Percentiles rank a stretch among this genome's conserved stretches.
Evolutionary conservation across 192 early-diverging fungal species (phyloP).

Genomic region (Mortierella antarctica): DNA sequence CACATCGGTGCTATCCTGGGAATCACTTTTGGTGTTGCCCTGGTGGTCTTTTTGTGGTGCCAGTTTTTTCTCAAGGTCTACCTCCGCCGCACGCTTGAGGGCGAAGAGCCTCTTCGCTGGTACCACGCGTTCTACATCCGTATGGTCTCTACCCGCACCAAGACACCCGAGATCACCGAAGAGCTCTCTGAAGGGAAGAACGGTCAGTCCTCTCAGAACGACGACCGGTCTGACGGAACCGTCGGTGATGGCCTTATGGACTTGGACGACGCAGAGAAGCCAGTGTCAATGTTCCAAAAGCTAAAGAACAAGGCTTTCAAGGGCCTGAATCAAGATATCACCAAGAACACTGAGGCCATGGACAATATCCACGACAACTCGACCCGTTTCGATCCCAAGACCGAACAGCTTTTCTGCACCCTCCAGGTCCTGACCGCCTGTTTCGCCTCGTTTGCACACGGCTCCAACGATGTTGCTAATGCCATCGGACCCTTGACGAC

Average conservation of each 20-base stretch:
- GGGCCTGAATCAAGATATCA: constrained; percentile 34
- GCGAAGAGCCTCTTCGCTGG: constrained; percentile 73
- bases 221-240: too few species aligned
- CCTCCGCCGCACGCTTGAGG: constrained; percentile 69
- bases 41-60: constrained; percentile 62
- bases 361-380: constrained; percentile 71
- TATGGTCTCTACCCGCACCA: too few species aligned
- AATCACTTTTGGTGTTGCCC: constrained; percentile 71
- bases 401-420: constrained; percentile 87
- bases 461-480: constrained; percentile 90
- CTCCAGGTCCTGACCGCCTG: constrained; percentile 85
- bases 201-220: too few species aligned
- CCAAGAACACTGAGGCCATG: constrained; percentile 53
- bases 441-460: constrained; percentile 89
- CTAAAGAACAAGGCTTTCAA: constrained; percentile 18
- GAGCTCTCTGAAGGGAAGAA: too few species aligned
- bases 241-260: neutral
- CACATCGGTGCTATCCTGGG: constrained; percentile 66
- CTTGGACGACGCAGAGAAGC: constrained; percentile 4
- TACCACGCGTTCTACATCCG: constrained; percentile 75
- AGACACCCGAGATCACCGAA: too few species aligned
- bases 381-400: constrained; percentile 75
- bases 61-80: constrained; percentile 76
- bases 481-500: constrained; percentile 84
- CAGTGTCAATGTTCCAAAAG: constrained; percentile 5